phyloP scores from a whole-genome alignment of 2,329 filamentous ascomycete genomes.

The Monosporascus sp. region DNA sequence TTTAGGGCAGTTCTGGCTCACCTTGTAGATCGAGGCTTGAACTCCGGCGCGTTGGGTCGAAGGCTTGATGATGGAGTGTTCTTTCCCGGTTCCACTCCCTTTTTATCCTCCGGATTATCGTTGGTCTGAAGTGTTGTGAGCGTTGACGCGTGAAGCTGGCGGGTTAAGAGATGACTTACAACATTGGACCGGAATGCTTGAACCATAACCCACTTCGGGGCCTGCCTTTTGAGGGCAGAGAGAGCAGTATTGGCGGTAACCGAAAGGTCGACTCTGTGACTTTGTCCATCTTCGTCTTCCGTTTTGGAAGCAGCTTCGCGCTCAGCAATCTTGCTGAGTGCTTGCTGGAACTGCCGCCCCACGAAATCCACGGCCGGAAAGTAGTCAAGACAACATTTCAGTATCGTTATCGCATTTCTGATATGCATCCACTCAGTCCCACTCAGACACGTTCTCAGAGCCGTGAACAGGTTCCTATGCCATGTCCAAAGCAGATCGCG shows the following conservation, averaged over 20 bases:
- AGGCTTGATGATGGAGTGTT: constrained; percentile 35
- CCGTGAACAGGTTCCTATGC: constrained; percentile 76
- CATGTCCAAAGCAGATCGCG: constrained; percentile 81
- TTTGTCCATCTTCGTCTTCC: constrained; percentile 44
- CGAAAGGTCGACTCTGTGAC: constrained; percentile 66
- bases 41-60: constrained; percentile 57
- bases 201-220: constrained; percentile 67
- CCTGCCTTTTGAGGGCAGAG: constrained; percentile 62
- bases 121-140: constrained; percentile 37
- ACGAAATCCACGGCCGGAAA: constrained; percentile 92
- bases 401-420: constrained; percentile 84
- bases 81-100: constrained; percentile 29
- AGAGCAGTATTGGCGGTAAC: constrained; percentile 67
- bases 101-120: constrained; percentile 32
- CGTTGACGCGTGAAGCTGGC: constrained; percentile 5
- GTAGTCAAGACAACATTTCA: constrained; percentile 72
- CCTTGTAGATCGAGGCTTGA: constrained; percentile 49
- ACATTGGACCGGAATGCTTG: constrained; percentile 65
- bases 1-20: constrained; percentile 12
- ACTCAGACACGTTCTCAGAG: constrained; percentile 75
- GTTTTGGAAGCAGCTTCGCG: constrained; percentile 51
- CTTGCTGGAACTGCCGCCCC: constrained; percentile 60
- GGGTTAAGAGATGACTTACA: constrained; percentile 37
- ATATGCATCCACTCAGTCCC: constrained; percentile 96
- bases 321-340: constrained; percentile 61